Base-by-base conservation (phyloP, 768 basidiomycete species). In the Lyophyllum semitale region DNA sequence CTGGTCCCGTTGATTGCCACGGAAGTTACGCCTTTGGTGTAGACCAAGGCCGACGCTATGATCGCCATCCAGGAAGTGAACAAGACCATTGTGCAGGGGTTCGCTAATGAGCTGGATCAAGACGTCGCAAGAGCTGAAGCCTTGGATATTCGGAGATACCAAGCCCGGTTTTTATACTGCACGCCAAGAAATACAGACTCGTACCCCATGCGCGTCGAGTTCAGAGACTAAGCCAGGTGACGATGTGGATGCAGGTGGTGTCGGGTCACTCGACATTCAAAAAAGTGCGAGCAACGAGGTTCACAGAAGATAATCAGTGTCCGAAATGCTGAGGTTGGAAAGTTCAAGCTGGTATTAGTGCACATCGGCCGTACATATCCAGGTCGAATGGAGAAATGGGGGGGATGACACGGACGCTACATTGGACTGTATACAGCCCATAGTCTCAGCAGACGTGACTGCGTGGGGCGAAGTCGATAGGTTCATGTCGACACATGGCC, bases 1-100 rank as follows among this genome's bases (percentile, higher is more conserved):
- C 37, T 29, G 22, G 63, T 70, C 27, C 13, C 46, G 44, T 66
- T 62, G 17, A 60, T 52, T 5, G 62, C 59, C n/a, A 54, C 51
- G 8, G 63, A 61, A 37, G 48, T 46, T 12, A 52, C 61, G 32
- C 48, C 43, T 42, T 48, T 58, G 22, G 53, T 56, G 55, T 42
- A 58, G 44, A 58, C 51, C 55, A 61, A 59, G 58, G 58, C 54
- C 26, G 60, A 58, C 15, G 55, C 50, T 29, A 55, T 40, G 41
- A 59, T 27, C 49, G 60, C 48, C 20, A 64, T 43, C 53, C 38
- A 41, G 35, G 58, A 59, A 22, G 54, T 52, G 41, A 64, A 56
- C 18, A 32, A 50, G 18, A 59, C 65, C 55, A 64, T 64, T 6
- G 46, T 15, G 27, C 47, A 26, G 47, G 32, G 17, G 49, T n/a